Evolutionary conservation across 1,284 basidiomycete species (phyloP).

Genomic region (Neonothopanus nambi): DNA sequence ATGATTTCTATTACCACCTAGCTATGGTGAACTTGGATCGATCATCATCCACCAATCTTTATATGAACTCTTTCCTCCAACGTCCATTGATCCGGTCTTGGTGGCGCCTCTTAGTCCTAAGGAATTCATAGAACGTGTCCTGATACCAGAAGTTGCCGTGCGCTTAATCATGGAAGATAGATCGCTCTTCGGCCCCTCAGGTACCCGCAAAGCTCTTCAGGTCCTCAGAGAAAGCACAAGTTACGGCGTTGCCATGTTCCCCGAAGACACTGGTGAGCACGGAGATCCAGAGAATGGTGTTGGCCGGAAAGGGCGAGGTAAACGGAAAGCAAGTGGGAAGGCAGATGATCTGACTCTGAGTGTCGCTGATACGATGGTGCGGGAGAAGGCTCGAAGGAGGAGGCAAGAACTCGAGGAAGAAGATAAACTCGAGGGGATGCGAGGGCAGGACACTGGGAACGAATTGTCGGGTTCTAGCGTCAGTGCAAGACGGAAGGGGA

Average conservation of each 20-base stretch:
- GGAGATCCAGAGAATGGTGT: conserved; percentile 31
- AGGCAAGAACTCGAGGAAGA: conserved; percentile 63
- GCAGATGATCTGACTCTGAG: conserved; percentile 37
- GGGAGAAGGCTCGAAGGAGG: conserved; percentile 62
- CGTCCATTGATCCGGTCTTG: conserved; percentile 48
- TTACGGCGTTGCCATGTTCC: conserved; percentile 82
- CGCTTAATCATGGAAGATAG: conserved; percentile 72
- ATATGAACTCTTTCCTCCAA: conserved; percentile 70
- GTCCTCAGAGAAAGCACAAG: conserved; percentile 72
- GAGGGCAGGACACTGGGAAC: conserved; percentile 32
- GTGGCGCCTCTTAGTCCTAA: conserved; percentile 64
- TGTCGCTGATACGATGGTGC: conserved; percentile 60
- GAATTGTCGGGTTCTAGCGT: conserved; percentile 25
- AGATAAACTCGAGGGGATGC: conserved; percentile 38
- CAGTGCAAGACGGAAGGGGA: conserved; percentile 25
- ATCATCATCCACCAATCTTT: conserved; percentile 76
- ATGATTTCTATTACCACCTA: conserved; percentile 27
- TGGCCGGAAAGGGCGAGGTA: conserved; percentile 7
- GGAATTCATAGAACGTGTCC: conserved; percentile 71
- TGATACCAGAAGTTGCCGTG: conserved; percentile 74
- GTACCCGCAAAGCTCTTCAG: conserved; percentile 45
- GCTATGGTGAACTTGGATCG: conserved; percentile 79
- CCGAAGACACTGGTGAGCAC: conserved; percentile 49
- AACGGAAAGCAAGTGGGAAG: conserved; percentile 17
- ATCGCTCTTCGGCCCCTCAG: conserved; percentile 34